Evolutionary conservation across 1,284 basidiomycete genomes (phyloP).

Genomic region (Cystobasidium slooffiae): DNA sequence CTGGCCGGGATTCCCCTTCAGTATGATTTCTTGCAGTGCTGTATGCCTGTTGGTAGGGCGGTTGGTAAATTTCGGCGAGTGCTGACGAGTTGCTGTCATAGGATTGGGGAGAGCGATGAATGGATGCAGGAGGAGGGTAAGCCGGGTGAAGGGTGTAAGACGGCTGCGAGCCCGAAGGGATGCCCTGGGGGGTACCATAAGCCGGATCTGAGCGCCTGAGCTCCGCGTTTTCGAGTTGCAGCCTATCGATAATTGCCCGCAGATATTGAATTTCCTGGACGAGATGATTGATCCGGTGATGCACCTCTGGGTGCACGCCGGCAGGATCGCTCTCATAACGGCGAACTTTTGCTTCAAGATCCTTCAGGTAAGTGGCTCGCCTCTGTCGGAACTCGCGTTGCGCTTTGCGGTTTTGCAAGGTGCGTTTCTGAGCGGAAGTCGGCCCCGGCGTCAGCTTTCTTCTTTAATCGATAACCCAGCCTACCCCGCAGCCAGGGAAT

Average conservation of each 20-base stretch:
- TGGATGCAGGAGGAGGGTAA: slow-evolving; percentile 2
- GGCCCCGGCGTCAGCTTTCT: neutral
- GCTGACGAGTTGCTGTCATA: neutral
- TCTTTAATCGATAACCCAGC: too few relatives aligned
- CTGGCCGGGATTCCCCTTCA: neutral
- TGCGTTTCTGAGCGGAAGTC: slow-evolving; percentile 37
- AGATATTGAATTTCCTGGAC: slow-evolving; percentile 34
- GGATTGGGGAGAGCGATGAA: neutral
- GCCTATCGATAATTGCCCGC: slow-evolving; percentile 15
- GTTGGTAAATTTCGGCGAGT: neutral
- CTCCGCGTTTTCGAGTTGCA: slow-evolving; percentile 27
- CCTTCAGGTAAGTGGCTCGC: slow-evolving; percentile 40
- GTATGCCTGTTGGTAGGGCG: neutral
- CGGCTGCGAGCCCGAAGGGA: neutral
- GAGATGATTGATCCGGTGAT: slow-evolving; percentile 3
- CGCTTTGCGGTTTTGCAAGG: slow-evolving; percentile 44
- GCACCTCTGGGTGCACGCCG: neutral
- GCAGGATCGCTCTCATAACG: slow-evolving; percentile 29
- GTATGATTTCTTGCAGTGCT: neutral
- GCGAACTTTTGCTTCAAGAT: slow-evolving; percentile 39
- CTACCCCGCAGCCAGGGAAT: too few relatives aligned
- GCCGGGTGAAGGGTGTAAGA: slow-evolving; percentile 2
- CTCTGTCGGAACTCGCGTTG: slow-evolving; percentile 44
- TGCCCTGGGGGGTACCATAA: neutral
- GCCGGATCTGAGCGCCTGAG: neutral